Evolutionary conservation across 2,329 filamentous ascomycete species (phyloP).

Genomic region (Cladosporium colombiae): DNA sequence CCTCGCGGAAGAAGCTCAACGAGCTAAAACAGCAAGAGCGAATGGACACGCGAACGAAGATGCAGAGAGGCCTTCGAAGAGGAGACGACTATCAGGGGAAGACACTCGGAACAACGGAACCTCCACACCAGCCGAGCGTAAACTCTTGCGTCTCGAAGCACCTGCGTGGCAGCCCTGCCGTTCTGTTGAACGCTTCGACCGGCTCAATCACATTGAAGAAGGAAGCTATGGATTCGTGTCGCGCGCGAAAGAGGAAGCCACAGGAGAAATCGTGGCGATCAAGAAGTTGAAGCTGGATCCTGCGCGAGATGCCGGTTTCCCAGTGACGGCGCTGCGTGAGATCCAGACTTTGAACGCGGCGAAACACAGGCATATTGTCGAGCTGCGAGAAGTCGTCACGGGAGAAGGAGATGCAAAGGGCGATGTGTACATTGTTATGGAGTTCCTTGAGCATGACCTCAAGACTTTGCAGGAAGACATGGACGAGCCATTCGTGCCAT

Average conservation of each 20-base stretch:
- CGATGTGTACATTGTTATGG: slow-evolving; percentile 89
- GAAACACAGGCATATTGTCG: slow-evolving; percentile 78
- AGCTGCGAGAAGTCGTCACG: slow-evolving; percentile 74
- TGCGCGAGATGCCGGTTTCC: slow-evolving; percentile 72
- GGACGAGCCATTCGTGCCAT: slow-evolving; percentile 88
- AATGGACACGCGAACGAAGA: slow-evolving; percentile 31
- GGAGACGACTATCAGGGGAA: slow-evolving; percentile 58
- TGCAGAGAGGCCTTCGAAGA: slow-evolving; percentile 54
- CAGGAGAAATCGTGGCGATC: slow-evolving; percentile 80
- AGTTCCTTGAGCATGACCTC: slow-evolving; percentile 96
- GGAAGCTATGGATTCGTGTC: slow-evolving; percentile 95
- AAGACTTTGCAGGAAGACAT: slow-evolving; percentile 92
- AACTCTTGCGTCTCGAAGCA: slow-evolving; percentile 70
- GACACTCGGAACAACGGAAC: slow-evolving; percentile 22
- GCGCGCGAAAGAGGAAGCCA: slow-evolving; percentile 71
- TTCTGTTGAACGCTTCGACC: slow-evolving; percentile 84
- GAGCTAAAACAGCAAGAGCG: slow-evolving; percentile 37
- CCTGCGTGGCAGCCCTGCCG: slow-evolving; percentile 70
- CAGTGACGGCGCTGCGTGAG: slow-evolving; percentile 88
- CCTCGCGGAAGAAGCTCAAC: slow-evolving; percentile 56
- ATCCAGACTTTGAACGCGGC: slow-evolving; percentile 87
- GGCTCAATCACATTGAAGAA: slow-evolving; percentile 95
- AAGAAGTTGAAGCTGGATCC: slow-evolving; percentile 91
- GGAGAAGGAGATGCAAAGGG: slow-evolving; percentile 37
- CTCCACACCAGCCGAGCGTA: slow-evolving; percentile 42